Percentiles rank a stretch among this genome's conserved stretches.
Evolutionary conservation across 192 early-diverging fungal species (phyloP).

Genomic region (Coemansia sp.): DNA sequence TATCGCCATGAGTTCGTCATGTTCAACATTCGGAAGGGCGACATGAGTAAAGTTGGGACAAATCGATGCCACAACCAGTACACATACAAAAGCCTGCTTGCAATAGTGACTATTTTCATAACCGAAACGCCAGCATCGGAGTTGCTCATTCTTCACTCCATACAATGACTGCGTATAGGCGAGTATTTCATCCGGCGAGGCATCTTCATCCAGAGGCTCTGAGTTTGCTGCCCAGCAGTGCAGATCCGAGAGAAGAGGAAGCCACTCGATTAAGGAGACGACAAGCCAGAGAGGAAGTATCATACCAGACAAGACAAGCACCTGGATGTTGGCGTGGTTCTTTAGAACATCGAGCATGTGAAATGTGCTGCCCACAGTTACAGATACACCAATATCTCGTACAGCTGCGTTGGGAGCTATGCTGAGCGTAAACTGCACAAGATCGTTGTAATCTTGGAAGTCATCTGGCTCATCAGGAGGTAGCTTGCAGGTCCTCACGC

Average conservation of each 20-base stretch:
- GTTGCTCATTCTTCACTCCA: too few relatives aligned
- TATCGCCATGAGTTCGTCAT: not conserved
- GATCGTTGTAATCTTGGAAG: not conserved
- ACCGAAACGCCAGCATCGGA: not conserved
- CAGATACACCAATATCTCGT: not conserved
- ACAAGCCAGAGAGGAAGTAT: not conserved
- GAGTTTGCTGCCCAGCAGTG: not conserved
- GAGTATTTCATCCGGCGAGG: not conserved
- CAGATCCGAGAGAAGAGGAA: not conserved
- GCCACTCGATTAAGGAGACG: not conserved
- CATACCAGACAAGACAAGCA: not conserved
- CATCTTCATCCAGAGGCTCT: not conserved
- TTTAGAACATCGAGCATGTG: not conserved
- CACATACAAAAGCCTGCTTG: not conserved
- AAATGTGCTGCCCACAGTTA: not conserved
- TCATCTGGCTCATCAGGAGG: not conserved
- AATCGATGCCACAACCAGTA: not conserved
- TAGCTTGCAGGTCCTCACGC: not conserved
- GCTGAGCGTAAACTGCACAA: not conserved
- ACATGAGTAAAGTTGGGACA: not conserved
- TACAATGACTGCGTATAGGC: not conserved
- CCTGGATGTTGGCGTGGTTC: not conserved
- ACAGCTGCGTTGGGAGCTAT: not conserved
- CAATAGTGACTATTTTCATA: not conserved
- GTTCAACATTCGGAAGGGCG: not conserved